Evolutionary conservation across 2,329 filamentous ascomycete species (phyloP).

Genomic region (Fusarium chlamydosporum): DNA sequence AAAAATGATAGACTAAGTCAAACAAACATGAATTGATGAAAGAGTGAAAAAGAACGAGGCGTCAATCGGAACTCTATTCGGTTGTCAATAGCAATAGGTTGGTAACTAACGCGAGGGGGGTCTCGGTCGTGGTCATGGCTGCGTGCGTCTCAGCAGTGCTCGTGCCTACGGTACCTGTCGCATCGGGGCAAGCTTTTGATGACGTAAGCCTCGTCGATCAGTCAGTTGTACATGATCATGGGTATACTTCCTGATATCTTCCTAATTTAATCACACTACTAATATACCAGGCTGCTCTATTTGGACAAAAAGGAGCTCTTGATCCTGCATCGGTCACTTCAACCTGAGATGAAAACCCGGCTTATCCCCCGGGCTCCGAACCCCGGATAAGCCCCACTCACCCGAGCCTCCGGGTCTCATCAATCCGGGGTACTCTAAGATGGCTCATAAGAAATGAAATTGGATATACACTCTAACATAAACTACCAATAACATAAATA

Average conservation of each 20-base stretch:
- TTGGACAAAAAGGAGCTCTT: neutral
- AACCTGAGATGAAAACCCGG: neutral
- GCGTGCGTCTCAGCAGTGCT: conserved; percentile 27
- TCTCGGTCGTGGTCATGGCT: neutral
- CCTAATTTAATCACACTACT: neutral
- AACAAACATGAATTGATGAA: conserved; percentile 22
- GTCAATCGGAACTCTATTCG: conserved; percentile 39
- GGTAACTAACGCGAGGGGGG: conserved; percentile 22
- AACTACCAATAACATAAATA: neutral
- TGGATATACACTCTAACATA: neutral
- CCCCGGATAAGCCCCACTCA: conserved; percentile 16
- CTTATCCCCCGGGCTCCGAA: conserved; percentile 12
- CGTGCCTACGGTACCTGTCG: conserved; percentile 32
- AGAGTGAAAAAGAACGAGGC: conserved; percentile 24
- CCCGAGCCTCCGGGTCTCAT: neutral
- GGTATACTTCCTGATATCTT: neutral
- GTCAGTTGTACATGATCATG: neutral
- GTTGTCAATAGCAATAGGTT: conserved; percentile 44
- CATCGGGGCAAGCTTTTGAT: conserved; percentile 43
- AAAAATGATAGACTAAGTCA: conserved; percentile 27
- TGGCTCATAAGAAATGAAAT: neutral
- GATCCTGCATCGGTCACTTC: neutral
- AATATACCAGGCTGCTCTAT: rapidly evolving
- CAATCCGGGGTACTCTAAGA: conserved; percentile 7
- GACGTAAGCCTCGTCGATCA: conserved; percentile 42